Base-by-base conservation (phyloP, 305 asterid species). In the Fraxinus albicans region DNA sequence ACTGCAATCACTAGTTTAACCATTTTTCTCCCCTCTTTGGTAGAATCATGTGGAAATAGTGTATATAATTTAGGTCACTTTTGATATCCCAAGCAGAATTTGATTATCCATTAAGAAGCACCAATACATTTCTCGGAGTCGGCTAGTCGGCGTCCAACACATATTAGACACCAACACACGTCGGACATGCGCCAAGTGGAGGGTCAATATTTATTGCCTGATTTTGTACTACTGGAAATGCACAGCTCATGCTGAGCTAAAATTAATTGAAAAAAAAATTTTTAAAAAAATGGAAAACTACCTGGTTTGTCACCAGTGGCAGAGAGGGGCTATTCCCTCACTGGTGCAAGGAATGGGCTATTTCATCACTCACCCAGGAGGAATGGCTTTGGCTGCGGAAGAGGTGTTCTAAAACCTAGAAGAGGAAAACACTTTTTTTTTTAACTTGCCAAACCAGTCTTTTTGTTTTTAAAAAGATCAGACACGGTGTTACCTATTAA, bases 1-100 rank as follows among this genome's bases (percentile, higher is more conserved):
- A 19, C 76, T 77, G 76, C 53, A 84, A 85, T 9, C 33, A 25
- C 73, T 74, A 79, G 77, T 80, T 72, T 38, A 44, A 77, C 77
- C 77, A 69, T 40, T 58, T 36, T 78, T 29, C 74, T 17, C 63
- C 35, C 63, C 60, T 77, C 23, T 21, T 79, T 6, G 73, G 80
- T 40, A 67, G 84, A 38, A 23, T 73, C 55, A 73, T 76, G 35
- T 44, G n/a, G 35, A 65, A 21, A 29, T 50, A 47, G 33, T 13
- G 81, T 70, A 36, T 50, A 76, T 77, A 58, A 78, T 55, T 77
- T 69, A 44, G 19, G 47, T 15, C 60, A 3, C 29, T 65, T 69
- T 77, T 67, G 31, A 47, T n/a, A 6, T 25, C 63, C 50, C 60
- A 76, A 70, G 81, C 67, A 50, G 40, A 80, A 25, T 80, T 34